Percentiles rank a stretch among this genome's conserved stretches.
Evolutionary conservation across 495 filamentous ascomycete genomes (phyloP).

Genomic region (Bryoglossum gracile): DNA sequence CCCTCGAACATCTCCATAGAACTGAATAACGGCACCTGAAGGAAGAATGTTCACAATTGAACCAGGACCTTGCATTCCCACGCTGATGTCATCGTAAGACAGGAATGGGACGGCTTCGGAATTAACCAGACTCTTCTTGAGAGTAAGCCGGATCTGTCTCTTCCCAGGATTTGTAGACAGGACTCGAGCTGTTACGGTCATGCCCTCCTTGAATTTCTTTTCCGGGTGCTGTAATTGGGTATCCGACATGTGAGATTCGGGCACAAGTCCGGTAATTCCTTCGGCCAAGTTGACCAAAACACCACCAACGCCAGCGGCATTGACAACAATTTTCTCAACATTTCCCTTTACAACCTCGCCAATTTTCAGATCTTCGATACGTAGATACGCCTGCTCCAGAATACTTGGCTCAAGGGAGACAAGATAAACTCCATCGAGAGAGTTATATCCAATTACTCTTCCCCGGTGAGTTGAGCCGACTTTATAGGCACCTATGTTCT

Average conservation of each 20-base stretch:
- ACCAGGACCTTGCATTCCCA: slow-evolving; percentile 70
- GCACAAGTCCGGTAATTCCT: slow-evolving; percentile 77
- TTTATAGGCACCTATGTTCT: slow-evolving; percentile 69
- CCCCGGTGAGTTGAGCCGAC: slow-evolving; percentile 69
- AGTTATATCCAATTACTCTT: slow-evolving; percentile 77
- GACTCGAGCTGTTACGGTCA: slow-evolving; percentile 74
- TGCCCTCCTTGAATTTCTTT: slow-evolving; percentile 87
- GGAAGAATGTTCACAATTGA: slow-evolving; percentile 73
- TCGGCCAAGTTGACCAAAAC: slow-evolving; percentile 78
- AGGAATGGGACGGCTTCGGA: slow-evolving; percentile 69
- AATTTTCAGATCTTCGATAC: slow-evolving; percentile 78
- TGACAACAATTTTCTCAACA: slow-evolving; percentile 75
- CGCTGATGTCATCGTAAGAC: slow-evolving; percentile 59
- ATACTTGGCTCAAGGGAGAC: slow-evolving; percentile 73
- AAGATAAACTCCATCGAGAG: slow-evolving; percentile 78
- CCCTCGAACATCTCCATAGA: slow-evolving; percentile 73
- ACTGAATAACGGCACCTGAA: slow-evolving; percentile 84
- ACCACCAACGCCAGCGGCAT: slow-evolving; percentile 63
- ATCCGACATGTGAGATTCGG: slow-evolving; percentile 83
- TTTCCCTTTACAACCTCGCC: slow-evolving; percentile 78
- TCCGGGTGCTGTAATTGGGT: slow-evolving; percentile 84
- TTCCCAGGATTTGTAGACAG: slow-evolving; percentile 71
- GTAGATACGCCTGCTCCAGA: slow-evolving; percentile 80
- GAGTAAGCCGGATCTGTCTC: slow-evolving; percentile 73
- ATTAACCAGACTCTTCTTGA: slow-evolving; percentile 93